phyloP scores from a whole-genome alignment of 768 basidiomycete genomes.

The Mrakia gelida region DNA sequence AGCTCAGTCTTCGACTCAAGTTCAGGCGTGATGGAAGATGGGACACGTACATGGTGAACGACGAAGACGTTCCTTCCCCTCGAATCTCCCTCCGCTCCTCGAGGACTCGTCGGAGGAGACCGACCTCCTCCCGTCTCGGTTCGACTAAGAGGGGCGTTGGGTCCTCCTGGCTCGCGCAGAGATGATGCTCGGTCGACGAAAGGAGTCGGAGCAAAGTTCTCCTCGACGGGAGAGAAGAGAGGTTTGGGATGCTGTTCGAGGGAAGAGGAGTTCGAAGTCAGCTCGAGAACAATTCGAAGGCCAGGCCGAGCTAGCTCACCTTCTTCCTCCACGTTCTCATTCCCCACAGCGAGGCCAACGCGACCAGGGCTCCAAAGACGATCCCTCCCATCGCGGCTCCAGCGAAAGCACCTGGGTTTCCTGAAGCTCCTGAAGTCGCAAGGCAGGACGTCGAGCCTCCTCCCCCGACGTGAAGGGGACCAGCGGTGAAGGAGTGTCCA shows the following conservation, averaged over 20 bases:
- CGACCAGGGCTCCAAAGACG: neutral
- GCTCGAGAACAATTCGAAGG: neutral
- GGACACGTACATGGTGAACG: neutral
- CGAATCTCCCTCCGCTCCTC: neutral
- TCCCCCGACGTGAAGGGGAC: slow-evolving; percentile 9
- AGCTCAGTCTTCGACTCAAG: too few species aligned
- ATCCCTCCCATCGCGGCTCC: neutral
- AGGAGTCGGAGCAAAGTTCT: neutral
- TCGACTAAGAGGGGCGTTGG: neutral
- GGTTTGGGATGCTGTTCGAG: neutral
- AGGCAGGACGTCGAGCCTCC: slow-evolving; percentile 3
- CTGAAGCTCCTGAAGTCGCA: too few species aligned
- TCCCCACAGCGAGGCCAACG: neutral
- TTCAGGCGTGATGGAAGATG: too few species aligned
- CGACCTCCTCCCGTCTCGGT: neutral
- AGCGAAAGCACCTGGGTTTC: neutral
- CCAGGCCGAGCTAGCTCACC: neutral
- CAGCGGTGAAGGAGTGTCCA: neutral
- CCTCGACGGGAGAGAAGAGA: neutral
- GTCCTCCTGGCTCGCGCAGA: neutral
- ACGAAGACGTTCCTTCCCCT: neutral
- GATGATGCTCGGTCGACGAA: neutral
- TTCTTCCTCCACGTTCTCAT: neutral
- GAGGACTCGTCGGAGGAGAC: too few species aligned
- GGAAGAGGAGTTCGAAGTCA: neutral